Evolutionary conservation across 2,329 filamentous ascomycete genomes (phyloP).

Genomic region (Claviceps purpurea): DNA sequence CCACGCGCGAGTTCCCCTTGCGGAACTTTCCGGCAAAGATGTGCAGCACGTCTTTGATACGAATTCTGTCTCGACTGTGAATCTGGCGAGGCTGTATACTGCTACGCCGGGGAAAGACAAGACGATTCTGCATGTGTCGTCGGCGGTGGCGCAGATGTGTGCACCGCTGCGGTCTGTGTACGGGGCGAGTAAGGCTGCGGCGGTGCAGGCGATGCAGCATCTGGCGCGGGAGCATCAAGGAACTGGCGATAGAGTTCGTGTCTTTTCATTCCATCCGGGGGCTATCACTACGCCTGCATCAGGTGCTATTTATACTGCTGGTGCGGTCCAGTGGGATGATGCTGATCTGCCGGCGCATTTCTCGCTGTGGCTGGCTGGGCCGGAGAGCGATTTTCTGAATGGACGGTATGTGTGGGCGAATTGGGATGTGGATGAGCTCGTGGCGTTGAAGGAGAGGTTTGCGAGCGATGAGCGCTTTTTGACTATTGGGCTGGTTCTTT

Average conservation of each 20-base stretch:
- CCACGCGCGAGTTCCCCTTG: not conserved
- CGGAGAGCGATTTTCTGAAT: not conserved
- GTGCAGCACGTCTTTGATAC: not conserved
- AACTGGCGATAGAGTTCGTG: not conserved
- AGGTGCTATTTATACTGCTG: not conserved
- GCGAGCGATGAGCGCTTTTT: not conserved
- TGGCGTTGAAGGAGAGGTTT: not conserved
- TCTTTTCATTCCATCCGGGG: not conserved
- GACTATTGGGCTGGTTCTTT: not conserved
- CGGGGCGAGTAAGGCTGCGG: not conserved
- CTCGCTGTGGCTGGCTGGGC: not conserved
- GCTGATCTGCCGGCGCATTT: not conserved
- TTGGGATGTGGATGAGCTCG: slow-evolving; percentile 1
- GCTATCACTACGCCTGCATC: not conserved
- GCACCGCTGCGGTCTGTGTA: not conserved
- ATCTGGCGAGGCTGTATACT: not conserved
- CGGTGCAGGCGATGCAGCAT: slow-evolving; percentile 1
- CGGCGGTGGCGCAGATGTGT: not conserved
- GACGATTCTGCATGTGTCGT: not conserved
- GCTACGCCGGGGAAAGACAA: not conserved
- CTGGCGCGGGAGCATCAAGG: not conserved
- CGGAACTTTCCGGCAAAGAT: not conserved
- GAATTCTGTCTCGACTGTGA: not conserved
- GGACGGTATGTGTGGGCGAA: slow-evolving; percentile 1
- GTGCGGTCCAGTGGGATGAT: not conserved